phyloP scores from a whole-genome alignment of 805 yeast species.

The Starmerella vaccinii region DNA sequence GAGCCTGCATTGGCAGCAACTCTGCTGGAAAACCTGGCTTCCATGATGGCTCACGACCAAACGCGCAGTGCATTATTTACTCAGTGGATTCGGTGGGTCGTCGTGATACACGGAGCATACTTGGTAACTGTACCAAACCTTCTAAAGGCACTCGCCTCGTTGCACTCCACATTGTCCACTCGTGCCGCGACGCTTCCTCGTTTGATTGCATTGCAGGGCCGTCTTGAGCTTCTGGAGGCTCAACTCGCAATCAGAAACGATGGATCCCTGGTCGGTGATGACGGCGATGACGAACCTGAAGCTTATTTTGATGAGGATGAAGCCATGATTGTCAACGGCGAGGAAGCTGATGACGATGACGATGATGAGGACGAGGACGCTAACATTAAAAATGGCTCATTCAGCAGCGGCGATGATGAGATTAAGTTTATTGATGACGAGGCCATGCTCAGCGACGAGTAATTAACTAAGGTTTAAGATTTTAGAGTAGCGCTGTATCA shows the following conservation, averaged over 20 bases:
- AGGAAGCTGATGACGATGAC: conserved; percentile 36
- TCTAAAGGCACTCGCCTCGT: conserved; percentile 43
- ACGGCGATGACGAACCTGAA: conserved; percentile 32
- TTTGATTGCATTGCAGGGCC: conserved; percentile 73
- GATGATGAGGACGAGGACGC: conserved; percentile 29
- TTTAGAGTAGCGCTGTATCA: neutral
- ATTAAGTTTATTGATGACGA: conserved; percentile 25
- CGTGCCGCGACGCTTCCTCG: conserved; percentile 53
- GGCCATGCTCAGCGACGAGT: conserved; percentile 21
- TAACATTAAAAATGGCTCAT: conserved; percentile 28
- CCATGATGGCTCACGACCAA: conserved; percentile 43
- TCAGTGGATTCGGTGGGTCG: conserved; percentile 73
- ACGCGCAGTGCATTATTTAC: conserved; percentile 42
- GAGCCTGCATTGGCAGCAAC: conserved; percentile 36
- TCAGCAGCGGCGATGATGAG: conserved; percentile 28
- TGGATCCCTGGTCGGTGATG: conserved; percentile 31
- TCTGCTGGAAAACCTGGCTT: conserved; percentile 41
- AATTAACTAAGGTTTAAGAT: conserved; percentile 2
- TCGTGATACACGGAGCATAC: conserved; percentile 60
- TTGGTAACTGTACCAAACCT: conserved; percentile 44
- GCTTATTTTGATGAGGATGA: conserved; percentile 32
- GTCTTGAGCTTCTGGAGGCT: conserved; percentile 62
- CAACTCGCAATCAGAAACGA: conserved; percentile 58
- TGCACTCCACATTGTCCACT: conserved; percentile 48
- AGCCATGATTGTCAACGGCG: conserved; percentile 39